A percentile compares a stretch with the other conserved stretches of the same genome.
phyloP scores from a whole-genome alignment of 2,329 filamentous ascomycete genomes.

The Ceratocystis destructans region DNA sequence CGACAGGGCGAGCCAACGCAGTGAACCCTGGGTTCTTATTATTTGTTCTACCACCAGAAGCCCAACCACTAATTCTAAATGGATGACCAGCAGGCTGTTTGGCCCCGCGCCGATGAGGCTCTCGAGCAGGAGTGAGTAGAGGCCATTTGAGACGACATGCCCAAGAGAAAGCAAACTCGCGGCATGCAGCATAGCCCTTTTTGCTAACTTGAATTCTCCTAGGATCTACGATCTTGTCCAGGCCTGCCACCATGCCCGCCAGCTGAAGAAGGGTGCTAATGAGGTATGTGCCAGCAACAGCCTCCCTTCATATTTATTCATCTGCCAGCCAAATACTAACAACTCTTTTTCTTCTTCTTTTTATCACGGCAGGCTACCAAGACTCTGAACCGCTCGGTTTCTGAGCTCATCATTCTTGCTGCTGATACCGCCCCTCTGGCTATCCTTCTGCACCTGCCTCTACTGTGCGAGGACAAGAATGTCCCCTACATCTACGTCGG shows the following conservation, averaged over 20 bases:
- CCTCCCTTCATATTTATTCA: neutral
- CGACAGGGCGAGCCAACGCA: constrained; percentile 46
- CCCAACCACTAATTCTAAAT: constrained; percentile 12
- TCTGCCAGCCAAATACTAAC: constrained; percentile 10
- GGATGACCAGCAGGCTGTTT: constrained; percentile 33
- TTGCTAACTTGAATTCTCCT: neutral
- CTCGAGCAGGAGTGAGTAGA: constrained; percentile 50
- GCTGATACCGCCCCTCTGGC: constrained; percentile 78
- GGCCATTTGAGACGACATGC: too few species aligned
- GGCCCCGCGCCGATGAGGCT: constrained; percentile 58
- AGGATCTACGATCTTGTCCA: constrained; percentile 65
- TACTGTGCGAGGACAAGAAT: constrained; percentile 73
- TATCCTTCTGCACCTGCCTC: constrained; percentile 77
- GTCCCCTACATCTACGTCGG: constrained; percentile 54
- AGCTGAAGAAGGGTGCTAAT: constrained; percentile 84
- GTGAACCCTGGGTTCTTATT: constrained; percentile 40
- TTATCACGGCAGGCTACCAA: constrained; percentile 47
- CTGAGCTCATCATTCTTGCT: constrained; percentile 77
- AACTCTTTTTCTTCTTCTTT: neutral
- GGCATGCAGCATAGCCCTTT: too few species aligned
- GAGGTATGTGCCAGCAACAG: constrained; percentile 32
- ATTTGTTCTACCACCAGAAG: constrained; percentile 18
- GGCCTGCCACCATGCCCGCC: constrained; percentile 53
- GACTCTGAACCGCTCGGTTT: constrained; percentile 79
- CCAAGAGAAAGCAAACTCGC: too few species aligned